Conservation (phyloP, 768 basidiomycete species). For the Jaapia argillacea region DNA sequence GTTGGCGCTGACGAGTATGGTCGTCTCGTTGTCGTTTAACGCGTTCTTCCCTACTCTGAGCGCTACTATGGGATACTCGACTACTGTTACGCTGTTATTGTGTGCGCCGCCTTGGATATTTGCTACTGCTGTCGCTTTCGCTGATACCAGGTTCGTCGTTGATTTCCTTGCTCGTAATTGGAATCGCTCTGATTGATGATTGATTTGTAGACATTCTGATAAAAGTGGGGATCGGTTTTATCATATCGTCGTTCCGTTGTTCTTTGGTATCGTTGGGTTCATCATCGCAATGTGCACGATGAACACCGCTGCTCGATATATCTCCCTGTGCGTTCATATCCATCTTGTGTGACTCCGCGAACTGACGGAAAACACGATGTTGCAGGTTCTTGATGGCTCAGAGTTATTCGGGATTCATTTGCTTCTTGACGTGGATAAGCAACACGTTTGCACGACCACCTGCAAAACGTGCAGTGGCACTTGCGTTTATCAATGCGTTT, state of each 20-base stretch:
- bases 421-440: conserved; percentile 45
- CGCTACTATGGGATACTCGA: conserved; percentile 57
- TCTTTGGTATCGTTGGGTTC: conserved; percentile 60
- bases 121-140: conserved; percentile 46
- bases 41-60: conserved; percentile 74
- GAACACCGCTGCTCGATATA: conserved; percentile 52
- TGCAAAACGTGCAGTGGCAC: conserved; percentile 81
- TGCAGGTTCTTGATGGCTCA: conserved; percentile 69
- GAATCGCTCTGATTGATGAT: neutral
- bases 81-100: conserved; percentile 57
- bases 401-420: conserved; percentile 63
- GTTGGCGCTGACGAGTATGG: conserved; percentile 48
- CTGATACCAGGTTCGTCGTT: conserved; percentile 3
- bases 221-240: conserved; percentile 56
- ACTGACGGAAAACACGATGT: no score
- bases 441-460: conserved; percentile 66
- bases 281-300: conserved; percentile 53
- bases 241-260: conserved; percentile 46
- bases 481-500: conserved; percentile 76
- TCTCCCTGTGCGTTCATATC: conserved; percentile 39
- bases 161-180: neutral
- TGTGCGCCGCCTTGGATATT: conserved; percentile 75
- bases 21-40: conserved; percentile 63
- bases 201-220: conserved; percentile 54
- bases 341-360: no score